These are phyloP conservation scores for Cyberlindnera maclurae DNA, from an alignment of 805 yeast species.

Conservation along the genomic window DNA sequence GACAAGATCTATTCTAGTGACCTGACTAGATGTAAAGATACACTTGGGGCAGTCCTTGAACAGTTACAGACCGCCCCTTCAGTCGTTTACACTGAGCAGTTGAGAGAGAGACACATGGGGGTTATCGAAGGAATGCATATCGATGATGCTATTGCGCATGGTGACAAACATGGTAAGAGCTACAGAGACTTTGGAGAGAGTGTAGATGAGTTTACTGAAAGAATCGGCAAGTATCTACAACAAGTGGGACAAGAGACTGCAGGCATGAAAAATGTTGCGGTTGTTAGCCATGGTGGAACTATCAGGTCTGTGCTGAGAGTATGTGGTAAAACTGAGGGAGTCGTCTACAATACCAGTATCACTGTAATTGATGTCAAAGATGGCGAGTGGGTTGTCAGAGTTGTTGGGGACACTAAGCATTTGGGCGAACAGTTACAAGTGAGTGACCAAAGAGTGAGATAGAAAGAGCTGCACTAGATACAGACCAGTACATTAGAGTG, in stretches of 20 bases:
- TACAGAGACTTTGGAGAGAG: constrained; percentile 66
- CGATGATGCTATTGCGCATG: constrained; percentile 48
- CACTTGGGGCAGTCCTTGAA: constrained; percentile 32
- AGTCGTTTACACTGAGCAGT: constrained; percentile 27
- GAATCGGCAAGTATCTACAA: constrained; percentile 39
- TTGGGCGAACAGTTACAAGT: constrained; percentile 47
- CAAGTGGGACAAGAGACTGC: constrained; percentile 36
- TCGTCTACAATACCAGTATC: constrained; percentile 73
- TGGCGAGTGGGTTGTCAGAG: constrained; percentile 37
- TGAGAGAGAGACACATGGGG: constrained; percentile 78
- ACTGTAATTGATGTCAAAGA: constrained; percentile 51
- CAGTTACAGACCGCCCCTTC: constrained; percentile 16
- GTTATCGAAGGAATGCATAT: constrained; percentile 69
- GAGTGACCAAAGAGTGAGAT: constrained; percentile 39
- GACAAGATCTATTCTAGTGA: constrained; percentile 35
- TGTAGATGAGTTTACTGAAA: constrained; percentile 33
- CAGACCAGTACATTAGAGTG: background rate
- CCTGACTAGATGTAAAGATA: constrained; percentile 50
- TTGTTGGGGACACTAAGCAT: constrained; percentile 64
- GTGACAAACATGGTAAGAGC: constrained; percentile 42
- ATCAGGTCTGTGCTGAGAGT: constrained; percentile 53
- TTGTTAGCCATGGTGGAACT: constrained; percentile 80
- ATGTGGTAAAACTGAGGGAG: constrained; percentile 31
- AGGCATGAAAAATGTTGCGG: constrained; percentile 40
- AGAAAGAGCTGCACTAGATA: background rate